Conservation (phyloP, 2,329 filamentous ascomycete species). For the Apiospora aurea region DNA sequence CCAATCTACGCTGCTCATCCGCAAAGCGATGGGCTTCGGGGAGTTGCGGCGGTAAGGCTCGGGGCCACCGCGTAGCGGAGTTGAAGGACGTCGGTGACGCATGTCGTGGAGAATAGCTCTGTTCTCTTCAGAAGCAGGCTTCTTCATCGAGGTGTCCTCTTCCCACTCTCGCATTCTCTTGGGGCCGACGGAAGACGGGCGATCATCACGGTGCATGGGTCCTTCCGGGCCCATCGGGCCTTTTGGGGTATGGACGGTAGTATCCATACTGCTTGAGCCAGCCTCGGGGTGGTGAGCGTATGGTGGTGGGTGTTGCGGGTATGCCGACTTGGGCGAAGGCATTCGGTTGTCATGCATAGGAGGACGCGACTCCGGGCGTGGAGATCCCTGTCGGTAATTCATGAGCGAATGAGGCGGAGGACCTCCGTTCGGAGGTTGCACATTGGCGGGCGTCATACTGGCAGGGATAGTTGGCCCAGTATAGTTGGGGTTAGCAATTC, state of each 20-base stretch:
- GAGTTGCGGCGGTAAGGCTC: slow-evolving; percentile 77
- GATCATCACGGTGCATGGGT: slow-evolving; percentile 70
- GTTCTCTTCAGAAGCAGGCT: slow-evolving; percentile 86
- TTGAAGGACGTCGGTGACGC: slow-evolving; percentile 78
- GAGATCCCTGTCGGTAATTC: slow-evolving; percentile 79
- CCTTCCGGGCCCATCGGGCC: slow-evolving; percentile 68
- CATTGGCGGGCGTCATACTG: slow-evolving; percentile 46
- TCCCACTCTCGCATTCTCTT: slow-evolving; percentile 96
- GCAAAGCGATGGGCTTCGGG: slow-evolving; percentile 70
- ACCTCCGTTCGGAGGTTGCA: slow-evolving; percentile 54
- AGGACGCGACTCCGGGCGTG: slow-evolving; percentile 78
- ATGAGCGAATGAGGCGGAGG: slow-evolving; percentile 63
- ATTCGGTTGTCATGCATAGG: slow-evolving; percentile 84
- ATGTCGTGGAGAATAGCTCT: slow-evolving; percentile 87
- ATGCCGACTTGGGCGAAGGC: slow-evolving; percentile 89
- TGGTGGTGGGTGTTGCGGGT: slow-evolving; percentile 70
- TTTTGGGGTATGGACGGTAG: slow-evolving; percentile 68
- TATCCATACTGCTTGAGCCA: slow-evolving; percentile 66
- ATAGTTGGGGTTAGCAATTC: slow-evolving; percentile 50
- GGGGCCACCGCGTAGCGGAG: slow-evolving; percentile 62
- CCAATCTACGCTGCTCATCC: slow-evolving; percentile 68
- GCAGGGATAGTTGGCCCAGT: slow-evolving; percentile 44
- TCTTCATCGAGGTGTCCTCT: slow-evolving; percentile 79
- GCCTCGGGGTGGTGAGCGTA: slow-evolving; percentile 77
- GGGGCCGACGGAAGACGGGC: slow-evolving; percentile 79